Evolutionary conservation across 2,329 filamentous ascomycete genomes (phyloP), one percentile per base, ranked within the genome.

Genomic region (Trichoderma lentiforme): DNA sequence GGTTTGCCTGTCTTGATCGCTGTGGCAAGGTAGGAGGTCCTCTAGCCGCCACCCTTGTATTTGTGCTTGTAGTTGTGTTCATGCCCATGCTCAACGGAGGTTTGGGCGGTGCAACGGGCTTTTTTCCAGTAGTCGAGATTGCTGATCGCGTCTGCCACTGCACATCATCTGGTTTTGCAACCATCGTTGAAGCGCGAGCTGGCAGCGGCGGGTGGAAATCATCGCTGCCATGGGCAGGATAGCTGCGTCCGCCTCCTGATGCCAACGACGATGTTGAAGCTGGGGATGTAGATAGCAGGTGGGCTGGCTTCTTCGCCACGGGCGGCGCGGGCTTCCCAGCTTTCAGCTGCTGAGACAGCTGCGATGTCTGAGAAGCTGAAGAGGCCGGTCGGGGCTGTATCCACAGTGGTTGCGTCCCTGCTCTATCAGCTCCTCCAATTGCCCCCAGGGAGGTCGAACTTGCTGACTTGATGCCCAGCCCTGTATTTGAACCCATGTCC

Each of bases 221-320:
- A 30, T 60, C 68, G 57, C 78, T 76, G 28, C 63, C 36, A 15
- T 43, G 34, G n/a, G 76, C 75, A n/a, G 36, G 36, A 75, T 68
- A n/a, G 70, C 62, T 57, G 24, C 47, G 47, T 6, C 21, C 47
- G 6, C 58, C 39, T 6, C 47, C 60, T 28, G 28, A 66, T 73
- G 36, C 71, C 73, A 36, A 14, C 21, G 36, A 78, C 30, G 75
- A 72, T 21, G 68, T 70, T 1, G 75, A 72, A 18, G 64, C 70
- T 2, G 77, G 79, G 3, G 79, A 78, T 53, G 76, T 75, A 7
- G 78, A 77, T 18, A 81, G 75, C 5, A 90, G 83, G 74, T 89
- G 87, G 3, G 86, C 84, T 1, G 90, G 90, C 76, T 92, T 92
- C 78, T 84, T 88, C 26, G 90, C 90, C 64, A 92, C 83, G 1